Percentiles rank a stretch among this genome's conserved stretches.
Evolutionary conservation across 257 asterid species (phyloP).

Genomic region (Perilla frutescens): DNA sequence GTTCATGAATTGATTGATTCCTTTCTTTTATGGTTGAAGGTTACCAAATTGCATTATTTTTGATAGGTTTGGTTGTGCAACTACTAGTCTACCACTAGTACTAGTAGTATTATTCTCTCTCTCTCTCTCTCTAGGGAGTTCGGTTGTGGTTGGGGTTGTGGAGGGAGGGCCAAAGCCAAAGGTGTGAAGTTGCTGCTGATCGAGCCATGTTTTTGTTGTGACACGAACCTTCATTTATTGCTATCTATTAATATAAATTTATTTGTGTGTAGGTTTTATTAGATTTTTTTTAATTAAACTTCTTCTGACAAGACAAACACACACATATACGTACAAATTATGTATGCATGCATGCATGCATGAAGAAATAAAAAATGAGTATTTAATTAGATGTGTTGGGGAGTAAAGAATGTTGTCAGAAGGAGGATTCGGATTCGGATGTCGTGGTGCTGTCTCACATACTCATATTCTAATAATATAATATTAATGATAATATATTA

Average conservation of each 20-base stretch:
- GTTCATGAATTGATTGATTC: background rate
- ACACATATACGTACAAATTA: no score
- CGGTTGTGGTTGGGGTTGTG: no score
- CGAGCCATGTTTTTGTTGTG: constrained; percentile 16
- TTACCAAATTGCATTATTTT: background rate
- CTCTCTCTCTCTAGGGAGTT: background rate
- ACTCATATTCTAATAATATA: background rate
- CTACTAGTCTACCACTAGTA: no score
- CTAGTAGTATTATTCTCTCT: background rate
- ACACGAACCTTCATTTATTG: no score
- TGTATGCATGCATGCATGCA: background rate
- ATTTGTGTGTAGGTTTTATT: background rate
- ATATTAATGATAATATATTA: background rate
- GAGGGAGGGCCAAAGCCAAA: background rate
- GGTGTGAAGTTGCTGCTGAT: background rate
- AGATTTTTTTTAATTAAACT: background rate
- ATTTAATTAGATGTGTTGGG: no score
- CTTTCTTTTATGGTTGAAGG: constrained; percentile 1
- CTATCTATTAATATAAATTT: no score
- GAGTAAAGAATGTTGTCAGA: constrained; percentile 33
- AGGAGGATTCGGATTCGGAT: constrained; percentile 22
- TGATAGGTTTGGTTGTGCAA: no score
- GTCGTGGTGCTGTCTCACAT: constrained; percentile 19
- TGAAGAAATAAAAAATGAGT: no score
- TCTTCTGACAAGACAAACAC: background rate